Evolutionary conservation across 495 filamentous ascomycete genomes (phyloP), one percentile per base, ranked within the genome.

Genomic region (Tuber borchii): DNA sequence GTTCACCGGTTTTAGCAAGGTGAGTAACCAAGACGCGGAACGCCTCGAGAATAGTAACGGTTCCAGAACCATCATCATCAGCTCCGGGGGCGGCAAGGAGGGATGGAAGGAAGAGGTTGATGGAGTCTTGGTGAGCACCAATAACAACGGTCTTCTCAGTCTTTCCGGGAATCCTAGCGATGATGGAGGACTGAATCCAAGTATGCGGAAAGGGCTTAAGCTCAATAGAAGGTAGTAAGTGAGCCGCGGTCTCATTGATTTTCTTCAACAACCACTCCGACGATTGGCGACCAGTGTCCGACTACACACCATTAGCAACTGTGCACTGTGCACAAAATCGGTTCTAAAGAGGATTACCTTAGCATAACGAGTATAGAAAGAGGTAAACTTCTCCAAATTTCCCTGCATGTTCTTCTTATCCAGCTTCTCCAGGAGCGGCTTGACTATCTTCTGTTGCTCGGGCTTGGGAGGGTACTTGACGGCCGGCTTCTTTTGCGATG

Each of bases 101-200:
- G 1, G 91, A 92, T 0, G 95, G 96, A 12, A 97, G 85, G 86
- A 93, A 95, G 31, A 97, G 87, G 83, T 97, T 97, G 85, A 97
- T 95, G 78, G 92, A 95, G 81, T 93, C 91, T 83, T 92, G 91
- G 78, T 93, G 91, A 2, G 91, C 89, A 68, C 91, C 90, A 73
- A 93, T 87, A 12, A 93, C 89, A 72, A 98, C 87, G 7, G 95
- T 98, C 82, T 91, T 91, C 75, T 97, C 90, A 43, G 88, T 90
- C 85, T 91, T 88, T 70, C 96, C 96, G 0, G 95, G 95, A 75
- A 99, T 93, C 17, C 91, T 94, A 20, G 94, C 95, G 83, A 99
- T 97, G 81, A 98, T 89, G 79, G 90, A 93, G 84, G 90, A 91
- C 83, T 99, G 95, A 71, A 90, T 91, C 94, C 95, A 99, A 0